phyloP scores from a whole-genome alignment of 2,329 filamentous ascomycete genomes.

The Phyllosticta capitalensis region DNA sequence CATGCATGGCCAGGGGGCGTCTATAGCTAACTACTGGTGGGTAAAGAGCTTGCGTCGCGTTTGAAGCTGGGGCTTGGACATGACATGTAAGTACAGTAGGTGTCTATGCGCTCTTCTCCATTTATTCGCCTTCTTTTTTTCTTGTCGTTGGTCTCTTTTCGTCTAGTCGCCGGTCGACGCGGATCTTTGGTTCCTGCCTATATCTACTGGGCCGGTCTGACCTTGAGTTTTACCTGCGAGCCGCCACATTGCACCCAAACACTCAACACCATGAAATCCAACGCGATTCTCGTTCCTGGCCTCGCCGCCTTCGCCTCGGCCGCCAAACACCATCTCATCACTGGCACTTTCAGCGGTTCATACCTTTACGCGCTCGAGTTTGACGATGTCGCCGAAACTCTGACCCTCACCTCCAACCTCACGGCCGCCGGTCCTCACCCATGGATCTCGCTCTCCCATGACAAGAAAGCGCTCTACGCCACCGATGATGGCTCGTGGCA shows the following conservation, averaged over 20 bases:
- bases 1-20: background rate
- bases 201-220: background rate
- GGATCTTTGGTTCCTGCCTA: background rate
- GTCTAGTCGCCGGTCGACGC: background rate
- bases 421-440: slow-evolving; percentile 6
- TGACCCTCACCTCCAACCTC: slow-evolving; percentile 9
- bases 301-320: background rate
- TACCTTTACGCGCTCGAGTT: slow-evolving; percentile 9
- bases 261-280: background rate
- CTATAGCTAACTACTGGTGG: background rate
- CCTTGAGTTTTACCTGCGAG: too few relatives aligned
- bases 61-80: background rate
- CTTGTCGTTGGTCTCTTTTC: background rate
- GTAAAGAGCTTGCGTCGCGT: background rate
- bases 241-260: too few relatives aligned
- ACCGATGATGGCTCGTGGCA: slow-evolving; percentile 5
- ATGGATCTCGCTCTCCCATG: slow-evolving; percentile 9
- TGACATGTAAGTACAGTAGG: too few relatives aligned
- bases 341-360: slow-evolving; percentile 5
- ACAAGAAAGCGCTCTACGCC: slow-evolving; percentile 8
- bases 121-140: background rate
- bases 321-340: slow-evolving; percentile 9
- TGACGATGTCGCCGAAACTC: slow-evolving; percentile 2
- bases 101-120: background rate
- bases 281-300: background rate